phyloP scores from a whole-genome alignment of 371 early-diverging fungal species.

The Lichtheimia corymbifera region DNA sequence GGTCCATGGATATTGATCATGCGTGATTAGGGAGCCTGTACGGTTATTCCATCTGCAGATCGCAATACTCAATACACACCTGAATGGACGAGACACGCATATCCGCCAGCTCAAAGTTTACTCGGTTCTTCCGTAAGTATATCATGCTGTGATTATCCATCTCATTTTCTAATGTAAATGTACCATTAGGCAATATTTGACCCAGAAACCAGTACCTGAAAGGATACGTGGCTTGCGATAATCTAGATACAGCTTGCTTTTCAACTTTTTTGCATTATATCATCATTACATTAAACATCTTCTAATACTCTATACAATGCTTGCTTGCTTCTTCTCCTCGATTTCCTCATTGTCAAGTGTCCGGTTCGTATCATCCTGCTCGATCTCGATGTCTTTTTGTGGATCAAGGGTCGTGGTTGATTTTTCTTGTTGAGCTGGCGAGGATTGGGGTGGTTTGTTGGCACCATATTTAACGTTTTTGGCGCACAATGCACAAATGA shows the following conservation, averaged over 20 bases:
- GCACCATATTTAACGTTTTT: slow-evolving; percentile 30
- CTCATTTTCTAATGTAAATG: neutral
- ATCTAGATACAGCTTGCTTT: too few species aligned
- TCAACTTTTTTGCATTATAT: too few species aligned
- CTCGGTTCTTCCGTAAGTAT: slow-evolving; percentile 51
- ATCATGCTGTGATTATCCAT: neutral
- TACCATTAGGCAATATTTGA: neutral
- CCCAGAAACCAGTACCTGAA: neutral
- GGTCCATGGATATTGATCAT: neutral
- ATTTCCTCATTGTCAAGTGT: too few species aligned
- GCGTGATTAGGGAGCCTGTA: slow-evolving; percentile 43
- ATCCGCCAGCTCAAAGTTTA: slow-evolving; percentile 78
- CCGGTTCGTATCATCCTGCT: too few species aligned
- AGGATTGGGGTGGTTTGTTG: too few species aligned
- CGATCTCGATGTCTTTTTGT: too few species aligned
- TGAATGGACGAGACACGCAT: slow-evolving; percentile 92
- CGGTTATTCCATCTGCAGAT: slow-evolving; percentile 72
- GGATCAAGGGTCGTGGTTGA: too few species aligned
- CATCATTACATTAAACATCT: too few species aligned
- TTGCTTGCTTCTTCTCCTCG: too few species aligned
- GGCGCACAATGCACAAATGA: slow-evolving; percentile 36
- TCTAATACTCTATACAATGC: too few species aligned
- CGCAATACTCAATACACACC: slow-evolving; percentile 81
- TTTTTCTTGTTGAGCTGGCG: too few species aligned
- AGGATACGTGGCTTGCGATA: neutral